A percentile compares a stretch with the other conserved stretches of the same genome.
phyloP scores from a whole-genome alignment of 2,329 filamentous ascomycete genomes.

The Trichoderma gracile region DNA sequence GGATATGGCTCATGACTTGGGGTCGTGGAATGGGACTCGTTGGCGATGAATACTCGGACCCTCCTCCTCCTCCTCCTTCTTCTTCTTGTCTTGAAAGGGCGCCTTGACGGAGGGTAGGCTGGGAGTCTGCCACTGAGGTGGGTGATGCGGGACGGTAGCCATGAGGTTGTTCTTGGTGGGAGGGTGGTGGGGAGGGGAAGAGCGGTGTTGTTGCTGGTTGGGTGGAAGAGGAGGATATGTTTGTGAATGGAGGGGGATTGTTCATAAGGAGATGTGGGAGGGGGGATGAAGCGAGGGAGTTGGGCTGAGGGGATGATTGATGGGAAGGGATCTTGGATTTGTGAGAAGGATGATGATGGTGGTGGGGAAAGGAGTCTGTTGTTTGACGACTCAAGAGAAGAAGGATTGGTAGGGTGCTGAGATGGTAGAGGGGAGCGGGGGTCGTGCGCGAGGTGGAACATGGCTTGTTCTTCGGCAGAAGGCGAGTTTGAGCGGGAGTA shows the following conservation, averaged over 20 bases:
- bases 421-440: neutral
- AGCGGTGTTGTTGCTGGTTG: conserved; percentile 25
- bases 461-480: conserved; percentile 18
- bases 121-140: conserved; percentile 23
- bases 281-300: neutral
- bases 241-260: conserved; percentile 4
- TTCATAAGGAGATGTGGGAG: neutral
- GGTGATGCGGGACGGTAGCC: conserved; percentile 13
- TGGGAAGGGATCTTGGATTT: conserved; percentile 24
- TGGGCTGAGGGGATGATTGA: conserved; percentile 22
- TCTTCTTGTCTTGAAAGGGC: neutral
- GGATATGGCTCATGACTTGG: neutral
- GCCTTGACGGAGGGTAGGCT: conserved; percentile 18
- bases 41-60: conserved; percentile 15
- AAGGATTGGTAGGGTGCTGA: neutral
- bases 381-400: no score
- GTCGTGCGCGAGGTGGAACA: conserved; percentile 15
- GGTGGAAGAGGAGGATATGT: conserved; percentile 1
- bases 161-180: neutral
- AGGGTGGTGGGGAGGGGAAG: conserved; percentile 32
- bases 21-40: conserved; percentile 7
- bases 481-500: conserved; percentile 3
- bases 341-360: neutral
- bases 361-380: neutral
- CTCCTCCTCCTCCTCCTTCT: no score